These are phyloP conservation scores for Colletotrichum sp. DNA, from an alignment of 2,329 filamentous ascomycete genomes.

Conservation along the genomic window DNA sequence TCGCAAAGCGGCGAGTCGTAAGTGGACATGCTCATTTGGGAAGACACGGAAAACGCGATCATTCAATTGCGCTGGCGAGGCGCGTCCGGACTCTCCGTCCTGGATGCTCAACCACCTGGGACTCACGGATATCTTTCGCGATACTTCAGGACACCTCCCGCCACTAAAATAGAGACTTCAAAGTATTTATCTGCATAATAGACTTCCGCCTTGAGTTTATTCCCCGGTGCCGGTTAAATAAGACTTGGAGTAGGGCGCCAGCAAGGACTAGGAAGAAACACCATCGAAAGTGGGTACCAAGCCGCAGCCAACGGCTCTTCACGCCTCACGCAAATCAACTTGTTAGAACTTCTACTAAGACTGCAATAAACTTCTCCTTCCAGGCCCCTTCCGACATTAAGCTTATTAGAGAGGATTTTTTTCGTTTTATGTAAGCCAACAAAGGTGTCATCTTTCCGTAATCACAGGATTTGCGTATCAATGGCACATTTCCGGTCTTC, in stretches of 20 bases:
- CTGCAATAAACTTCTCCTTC: neutral
- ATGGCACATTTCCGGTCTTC: too few relatives aligned
- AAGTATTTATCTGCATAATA: accelerated
- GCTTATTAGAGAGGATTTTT: neutral
- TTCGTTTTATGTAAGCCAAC: neutral
- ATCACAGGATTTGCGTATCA: too few relatives aligned
- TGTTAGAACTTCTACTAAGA: too few relatives aligned
- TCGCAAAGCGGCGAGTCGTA: neutral
- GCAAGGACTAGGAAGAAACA: neutral
- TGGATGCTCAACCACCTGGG: neutral
- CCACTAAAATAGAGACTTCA: neutral
- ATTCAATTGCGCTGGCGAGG: neutral
- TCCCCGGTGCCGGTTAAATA: accelerated
- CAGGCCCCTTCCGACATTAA: neutral
- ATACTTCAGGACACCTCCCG: neutral
- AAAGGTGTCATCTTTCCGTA: neutral
- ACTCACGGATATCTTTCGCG: neutral
- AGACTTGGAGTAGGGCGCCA: neutral
- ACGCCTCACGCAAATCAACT: too few relatives aligned
- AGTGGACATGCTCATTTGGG: neutral
- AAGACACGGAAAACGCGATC: neutral
- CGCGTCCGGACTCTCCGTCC: neutral
- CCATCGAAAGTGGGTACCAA: too few relatives aligned
- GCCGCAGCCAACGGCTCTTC: too few relatives aligned
- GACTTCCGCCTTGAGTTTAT: neutral